These are phyloP conservation scores for Cercophora scortea DNA, from an alignment of 495 filamentous ascomycete species.

Conservation along the genomic window DNA sequence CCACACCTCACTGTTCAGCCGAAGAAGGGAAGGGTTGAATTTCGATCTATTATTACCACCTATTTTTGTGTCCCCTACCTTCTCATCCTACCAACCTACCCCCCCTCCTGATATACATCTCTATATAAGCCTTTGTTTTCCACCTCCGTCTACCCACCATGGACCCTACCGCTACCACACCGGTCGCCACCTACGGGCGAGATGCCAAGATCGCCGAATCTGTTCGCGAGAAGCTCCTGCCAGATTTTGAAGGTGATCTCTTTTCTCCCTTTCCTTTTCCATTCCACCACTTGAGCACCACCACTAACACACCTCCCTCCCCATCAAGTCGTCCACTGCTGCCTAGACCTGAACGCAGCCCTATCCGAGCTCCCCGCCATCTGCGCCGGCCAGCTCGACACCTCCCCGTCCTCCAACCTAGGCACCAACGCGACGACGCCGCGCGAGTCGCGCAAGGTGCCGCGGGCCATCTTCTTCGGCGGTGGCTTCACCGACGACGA, in stretches of 20 bases:
- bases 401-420: conserved; percentile 14
- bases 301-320: neutral
- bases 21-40: too few species aligned
- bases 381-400: conserved; percentile 14
- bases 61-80: neutral
- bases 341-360: conserved; percentile 15
- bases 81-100: neutral
- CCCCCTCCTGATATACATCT: neutral
- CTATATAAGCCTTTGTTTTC: neutral
- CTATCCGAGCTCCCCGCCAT: conserved; percentile 21
- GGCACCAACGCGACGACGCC: conserved; percentile 13
- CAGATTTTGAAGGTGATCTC: conserved; percentile 20
- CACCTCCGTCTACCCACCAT: neutral
- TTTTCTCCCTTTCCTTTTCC: neutral
- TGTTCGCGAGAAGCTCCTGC: conserved; percentile 22
- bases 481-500: conserved; percentile 22
- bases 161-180: neutral
- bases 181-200: conserved; percentile 21
- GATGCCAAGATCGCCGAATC: conserved; percentile 19
- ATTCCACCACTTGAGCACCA: neutral
- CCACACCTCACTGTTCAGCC: too few species aligned
- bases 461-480: conserved; percentile 24
- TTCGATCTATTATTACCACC: neutral
- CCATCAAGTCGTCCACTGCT: conserved; percentile 21
- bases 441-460: conserved; percentile 8